These are phyloP conservation scores for Blastobotrys illinoisensis DNA, from an alignment of 1,139 yeast genomes.

Conservation along the genomic window DNA sequence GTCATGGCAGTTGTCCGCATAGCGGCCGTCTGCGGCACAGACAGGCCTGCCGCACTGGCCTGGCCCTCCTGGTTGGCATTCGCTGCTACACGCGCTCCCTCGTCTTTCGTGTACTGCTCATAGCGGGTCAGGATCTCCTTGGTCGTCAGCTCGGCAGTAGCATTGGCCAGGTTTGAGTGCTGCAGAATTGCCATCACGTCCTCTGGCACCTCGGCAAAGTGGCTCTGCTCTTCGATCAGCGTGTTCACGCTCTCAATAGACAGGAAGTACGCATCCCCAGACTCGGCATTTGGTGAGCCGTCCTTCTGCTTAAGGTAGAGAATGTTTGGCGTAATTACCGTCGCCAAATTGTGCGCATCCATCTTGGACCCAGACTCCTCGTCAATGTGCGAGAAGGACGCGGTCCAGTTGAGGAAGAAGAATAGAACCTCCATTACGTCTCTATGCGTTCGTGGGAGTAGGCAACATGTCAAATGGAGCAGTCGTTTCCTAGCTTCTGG, in stretches of 20 bases:
- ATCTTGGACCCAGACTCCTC: constrained; percentile 73
- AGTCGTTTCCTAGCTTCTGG: constrained; percentile 47
- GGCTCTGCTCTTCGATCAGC: constrained; percentile 78
- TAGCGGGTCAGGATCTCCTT: constrained; percentile 29
- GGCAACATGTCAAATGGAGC: constrained; percentile 65
- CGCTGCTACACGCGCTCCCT: constrained; percentile 10
- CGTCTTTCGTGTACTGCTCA: constrained; percentile 21
- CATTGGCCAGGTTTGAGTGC: constrained; percentile 23
- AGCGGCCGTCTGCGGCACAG: constrained; percentile 4
- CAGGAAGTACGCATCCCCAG: constrained; percentile 75
- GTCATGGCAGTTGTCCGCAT: constrained; percentile 11
- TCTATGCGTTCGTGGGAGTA: constrained; percentile 78
- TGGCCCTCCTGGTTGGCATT: constrained; percentile 9
- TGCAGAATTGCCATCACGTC: constrained; percentile 34
- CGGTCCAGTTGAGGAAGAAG: constrained; percentile 89
- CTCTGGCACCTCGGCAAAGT: constrained; percentile 71
- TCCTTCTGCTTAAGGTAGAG: constrained; percentile 42
- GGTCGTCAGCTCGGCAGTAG: constrained; percentile 24
- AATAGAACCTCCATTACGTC: constrained; percentile 83
- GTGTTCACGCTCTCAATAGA: constrained; percentile 89
- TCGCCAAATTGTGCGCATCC: constrained; percentile 93
- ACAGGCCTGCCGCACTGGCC: background rate
- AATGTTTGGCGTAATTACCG: constrained; percentile 92
- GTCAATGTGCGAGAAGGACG: constrained; percentile 77
- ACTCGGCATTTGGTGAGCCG: constrained; percentile 34